phyloP scores from a whole-genome alignment of 2,329 filamentous ascomycete species.

The Neofusicoccum parvum region DNA sequence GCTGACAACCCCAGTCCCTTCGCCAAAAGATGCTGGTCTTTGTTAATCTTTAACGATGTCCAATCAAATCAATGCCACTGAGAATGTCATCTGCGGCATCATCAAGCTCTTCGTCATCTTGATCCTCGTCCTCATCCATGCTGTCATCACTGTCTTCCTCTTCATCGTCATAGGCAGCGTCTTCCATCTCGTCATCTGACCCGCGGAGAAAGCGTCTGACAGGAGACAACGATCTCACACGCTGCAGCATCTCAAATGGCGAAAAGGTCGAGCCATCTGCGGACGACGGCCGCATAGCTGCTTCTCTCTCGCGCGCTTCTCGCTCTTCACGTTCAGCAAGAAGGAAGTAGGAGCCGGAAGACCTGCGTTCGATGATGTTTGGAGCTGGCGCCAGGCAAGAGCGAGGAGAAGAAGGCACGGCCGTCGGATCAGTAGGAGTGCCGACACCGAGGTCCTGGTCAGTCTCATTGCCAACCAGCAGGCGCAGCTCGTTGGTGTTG shows the following conservation, averaged over 20 bases:
- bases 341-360: slow-evolving; percentile 25
- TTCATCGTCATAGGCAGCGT: slow-evolving; percentile 33
- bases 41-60: slow-evolving; percentile 32
- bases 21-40: background rate
- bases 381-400: background rate
- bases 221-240: slow-evolving; percentile 48
- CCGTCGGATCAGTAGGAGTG: background rate
- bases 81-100: slow-evolving; percentile 27
- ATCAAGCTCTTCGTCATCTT: slow-evolving; percentile 30
- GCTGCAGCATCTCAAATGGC: slow-evolving; percentile 50
- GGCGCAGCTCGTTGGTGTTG: slow-evolving; percentile 53
- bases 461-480: slow-evolving; percentile 43
- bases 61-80: slow-evolving; percentile 37
- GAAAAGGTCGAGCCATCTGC: slow-evolving; percentile 43
- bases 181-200: slow-evolving; percentile 31
- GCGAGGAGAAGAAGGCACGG: background rate
- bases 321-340: slow-evolving; percentile 25
- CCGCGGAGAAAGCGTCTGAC: slow-evolving; percentile 49
- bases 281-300: slow-evolving; percentile 9
- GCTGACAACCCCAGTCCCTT: background rate
- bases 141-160: slow-evolving; percentile 39
- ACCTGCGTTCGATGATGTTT: slow-evolving; percentile 4
- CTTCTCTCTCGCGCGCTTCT: slow-evolving; percentile 23
- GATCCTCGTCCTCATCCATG: slow-evolving; percentile 32
- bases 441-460: slow-evolving; percentile 26